Conservation (phyloP, 371 early-diverging fungal genomes). For the Smittium culicis region DNA sequence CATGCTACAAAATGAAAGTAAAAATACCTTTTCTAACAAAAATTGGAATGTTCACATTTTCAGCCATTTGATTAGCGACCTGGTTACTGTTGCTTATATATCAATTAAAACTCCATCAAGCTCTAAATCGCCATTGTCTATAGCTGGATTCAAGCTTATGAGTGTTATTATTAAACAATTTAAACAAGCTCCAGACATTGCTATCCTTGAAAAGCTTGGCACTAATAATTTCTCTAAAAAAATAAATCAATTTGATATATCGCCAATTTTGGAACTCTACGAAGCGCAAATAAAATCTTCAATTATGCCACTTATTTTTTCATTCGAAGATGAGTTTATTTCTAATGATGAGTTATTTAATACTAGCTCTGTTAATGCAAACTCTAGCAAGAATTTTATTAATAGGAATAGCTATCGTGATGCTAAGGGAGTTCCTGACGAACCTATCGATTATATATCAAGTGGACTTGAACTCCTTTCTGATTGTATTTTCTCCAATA, state of each 20-base stretch:
- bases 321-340: background rate
- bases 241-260: background rate
- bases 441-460: background rate
- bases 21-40: background rate
- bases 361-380: background rate
- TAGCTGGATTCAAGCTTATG: slow-evolving; percentile 7
- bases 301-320: background rate
- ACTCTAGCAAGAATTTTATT: background rate
- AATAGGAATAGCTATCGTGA: background rate
- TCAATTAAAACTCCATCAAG: background rate
- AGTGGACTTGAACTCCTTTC: background rate
- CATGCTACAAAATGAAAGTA: background rate
- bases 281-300: slow-evolving; percentile 10
- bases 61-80: background rate
- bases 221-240: background rate
- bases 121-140: background rate
- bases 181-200: background rate
- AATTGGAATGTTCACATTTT: background rate
- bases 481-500: background rate
- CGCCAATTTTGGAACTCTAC: slow-evolving; percentile 4
- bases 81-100: slow-evolving; percentile 2
- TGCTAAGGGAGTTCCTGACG: background rate
- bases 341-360: background rate
- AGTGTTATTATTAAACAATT: background rate
- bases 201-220: background rate